Evolutionary conservation across 192 early-diverging fungal species (phyloP).

Genomic region (Linnemannia zychae): DNA sequence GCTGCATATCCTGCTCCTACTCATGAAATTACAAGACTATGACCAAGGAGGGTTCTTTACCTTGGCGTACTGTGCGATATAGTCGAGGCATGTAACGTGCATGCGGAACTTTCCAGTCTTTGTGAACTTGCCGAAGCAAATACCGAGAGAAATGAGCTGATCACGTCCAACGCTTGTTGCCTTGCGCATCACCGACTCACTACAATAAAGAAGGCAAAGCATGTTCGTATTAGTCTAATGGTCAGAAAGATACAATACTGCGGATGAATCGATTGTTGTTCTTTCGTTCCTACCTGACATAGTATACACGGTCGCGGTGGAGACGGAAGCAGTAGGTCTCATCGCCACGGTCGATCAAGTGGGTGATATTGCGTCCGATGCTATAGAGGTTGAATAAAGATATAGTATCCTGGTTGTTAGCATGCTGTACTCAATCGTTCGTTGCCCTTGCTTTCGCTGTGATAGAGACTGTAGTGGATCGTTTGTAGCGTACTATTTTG

Average conservation of each 20-base stretch:
- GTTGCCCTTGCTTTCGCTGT: background rate
- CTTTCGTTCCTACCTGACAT: slow-evolving; percentile 79
- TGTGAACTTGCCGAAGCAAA: slow-evolving; percentile 99
- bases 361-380: slow-evolving; percentile 96
- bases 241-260: background rate
- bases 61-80: slow-evolving; percentile 96
- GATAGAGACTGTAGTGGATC: too few species aligned
- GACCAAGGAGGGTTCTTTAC: slow-evolving; percentile 40
- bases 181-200: slow-evolving; percentile 93
- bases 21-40: background rate
- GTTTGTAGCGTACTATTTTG: slow-evolving; percentile 84
- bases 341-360: slow-evolving; percentile 94
- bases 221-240: background rate
- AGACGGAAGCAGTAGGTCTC: slow-evolving; percentile 97
- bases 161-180: slow-evolving; percentile 87
- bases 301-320: slow-evolving; percentile 96
- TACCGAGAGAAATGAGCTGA: slow-evolving; percentile 90
- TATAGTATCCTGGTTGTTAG: background rate
- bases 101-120: slow-evolving; percentile 98
- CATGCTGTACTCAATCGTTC: too few species aligned
- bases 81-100: slow-evolving; percentile 93
- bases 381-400: slow-evolving; percentile 43
- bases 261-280: too few species aligned
- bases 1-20: background rate
- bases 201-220: slow-evolving; percentile 26